These are phyloP conservation scores for Senecio squalidus DNA, from an alignment of 140 eudicot genomes.

Conservation along the genomic window DNA sequence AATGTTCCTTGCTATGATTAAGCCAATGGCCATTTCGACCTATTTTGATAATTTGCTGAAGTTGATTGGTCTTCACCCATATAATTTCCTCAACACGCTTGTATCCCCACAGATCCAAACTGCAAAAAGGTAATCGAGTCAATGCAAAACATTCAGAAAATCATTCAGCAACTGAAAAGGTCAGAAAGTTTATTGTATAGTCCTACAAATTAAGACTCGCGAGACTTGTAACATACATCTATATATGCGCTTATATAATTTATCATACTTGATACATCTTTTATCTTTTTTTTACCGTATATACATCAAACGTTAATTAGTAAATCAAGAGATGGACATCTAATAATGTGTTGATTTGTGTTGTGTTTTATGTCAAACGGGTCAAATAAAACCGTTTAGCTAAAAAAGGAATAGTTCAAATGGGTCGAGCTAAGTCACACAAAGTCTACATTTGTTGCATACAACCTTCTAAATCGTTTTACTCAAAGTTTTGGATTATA, in stretches of 20 bases:
- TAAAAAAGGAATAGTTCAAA: no score
- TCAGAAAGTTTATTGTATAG: no score
- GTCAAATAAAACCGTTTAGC: no score
- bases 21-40: slow-evolving; percentile 99
- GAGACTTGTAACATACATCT: no score
- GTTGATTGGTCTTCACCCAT: slow-evolving; percentile 99
- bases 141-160: not conserved
- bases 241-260: no score
- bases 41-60: slow-evolving; percentile 91
- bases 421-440: slow-evolving; percentile 16
- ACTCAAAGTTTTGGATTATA: slow-evolving; percentile 98
- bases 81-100: slow-evolving; percentile 92
- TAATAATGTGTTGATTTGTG: no score
- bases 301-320: not conserved
- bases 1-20: slow-evolving; percentile 97
- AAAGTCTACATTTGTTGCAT: slow-evolving; percentile 99
- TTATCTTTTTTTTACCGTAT: no score
- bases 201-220: no score
- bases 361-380: no score
- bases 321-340: no score
- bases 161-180: not conserved
- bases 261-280: no score
- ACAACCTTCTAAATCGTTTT: no score
- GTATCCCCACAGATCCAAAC: slow-evolving; percentile 98
- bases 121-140: slow-evolving; percentile 16